Conservation (phyloP, 164 flowering plant species). For the Sedum album region DNA sequence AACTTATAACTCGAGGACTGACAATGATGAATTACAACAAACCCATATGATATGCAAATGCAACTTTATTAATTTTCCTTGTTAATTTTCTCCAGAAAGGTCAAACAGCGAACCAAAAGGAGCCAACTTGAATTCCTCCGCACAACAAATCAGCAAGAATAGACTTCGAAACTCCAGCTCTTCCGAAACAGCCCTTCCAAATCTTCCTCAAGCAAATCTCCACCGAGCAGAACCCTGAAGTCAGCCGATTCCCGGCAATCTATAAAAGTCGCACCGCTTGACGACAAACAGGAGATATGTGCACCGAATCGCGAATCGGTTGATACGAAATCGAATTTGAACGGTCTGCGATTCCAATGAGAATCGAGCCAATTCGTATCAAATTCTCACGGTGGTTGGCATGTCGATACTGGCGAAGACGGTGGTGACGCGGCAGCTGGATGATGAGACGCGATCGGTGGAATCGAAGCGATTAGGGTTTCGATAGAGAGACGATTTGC, state of each 20-base stretch:
- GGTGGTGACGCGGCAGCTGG: not conserved
- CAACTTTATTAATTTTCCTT: not conserved
- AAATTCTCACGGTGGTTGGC: not conserved
- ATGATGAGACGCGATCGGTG: not conserved
- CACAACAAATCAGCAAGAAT: not conserved
- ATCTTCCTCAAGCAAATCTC: not conserved
- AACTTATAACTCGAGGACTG: not conserved
- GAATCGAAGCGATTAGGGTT: constrained; percentile 4
- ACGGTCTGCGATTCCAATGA: not conserved
- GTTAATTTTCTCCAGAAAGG: not conserved
- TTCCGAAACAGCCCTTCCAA: not conserved
- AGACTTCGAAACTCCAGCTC: not conserved
- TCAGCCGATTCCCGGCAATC: not conserved
- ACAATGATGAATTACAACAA: not conserved
- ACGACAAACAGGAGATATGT: too few relatives aligned
- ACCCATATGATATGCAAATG: not conserved
- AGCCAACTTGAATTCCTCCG: not conserved
- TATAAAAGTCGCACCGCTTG: too few relatives aligned
- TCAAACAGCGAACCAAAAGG: not conserved
- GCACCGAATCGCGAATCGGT: not conserved
- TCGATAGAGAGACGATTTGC: not conserved
- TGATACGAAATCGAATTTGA: not conserved
- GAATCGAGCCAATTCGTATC: not conserved
- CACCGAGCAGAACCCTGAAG: not conserved
- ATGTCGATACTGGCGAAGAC: not conserved